Evolutionary conservation across 176 grass and related monocot genomes (phyloP).

Genomic region (Triticum aestivum): IWGSC_CS_RefSeq_v2.1 NC_057804.1:47684683-47685182

Average conservation of each 20-base stretch:
- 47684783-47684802: background rate
- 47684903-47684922: too few relatives aligned
- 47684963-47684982: background rate
- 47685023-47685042: background rate
- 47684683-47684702: too few relatives aligned
- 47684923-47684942: too few relatives aligned
- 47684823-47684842: background rate
- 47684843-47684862: too few relatives aligned
- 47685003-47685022: too few relatives aligned
- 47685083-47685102: background rate
- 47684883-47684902: too few relatives aligned
- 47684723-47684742: background rate
- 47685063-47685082: background rate
- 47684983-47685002: too few relatives aligned
- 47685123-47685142: too few relatives aligned
- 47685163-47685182: background rate
- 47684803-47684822: background rate
- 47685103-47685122: background rate
- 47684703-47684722: conserved; percentile 2
- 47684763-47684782: background rate
- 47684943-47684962: background rate
- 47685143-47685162: background rate
- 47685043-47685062: background rate
- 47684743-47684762: background rate
- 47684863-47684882: too few relatives aligned